Conservation (phyloP, 805 yeast genomes). For the Isabelozyma gotoi region DNA sequence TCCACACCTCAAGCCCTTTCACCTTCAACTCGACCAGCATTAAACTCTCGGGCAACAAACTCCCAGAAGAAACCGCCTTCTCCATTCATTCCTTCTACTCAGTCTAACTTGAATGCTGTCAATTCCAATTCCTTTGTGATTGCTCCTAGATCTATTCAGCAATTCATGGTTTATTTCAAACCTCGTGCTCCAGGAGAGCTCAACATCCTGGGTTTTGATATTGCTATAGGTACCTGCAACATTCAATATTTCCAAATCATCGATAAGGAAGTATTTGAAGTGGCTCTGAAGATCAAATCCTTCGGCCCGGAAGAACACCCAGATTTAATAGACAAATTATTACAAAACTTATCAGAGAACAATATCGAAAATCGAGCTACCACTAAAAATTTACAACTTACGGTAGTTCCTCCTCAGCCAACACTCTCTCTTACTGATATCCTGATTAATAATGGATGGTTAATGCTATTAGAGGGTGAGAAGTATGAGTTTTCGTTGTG, state of each 20-base stretch:
- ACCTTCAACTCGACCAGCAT: neutral
- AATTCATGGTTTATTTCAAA: slow-evolving; percentile 44
- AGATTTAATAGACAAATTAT: slow-evolving; percentile 9
- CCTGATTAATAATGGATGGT: slow-evolving; percentile 60
- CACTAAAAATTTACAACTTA: slow-evolving; percentile 23
- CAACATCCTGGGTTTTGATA: slow-evolving; percentile 49
- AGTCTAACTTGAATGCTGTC: neutral
- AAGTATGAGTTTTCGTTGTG: slow-evolving; percentile 46
- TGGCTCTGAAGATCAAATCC: slow-evolving; percentile 8
- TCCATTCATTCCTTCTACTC: slow-evolving; percentile 19
- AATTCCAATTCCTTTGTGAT: slow-evolving; percentile 7
- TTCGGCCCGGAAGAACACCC: slow-evolving; percentile 6
- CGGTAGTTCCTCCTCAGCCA: slow-evolving; percentile 56
- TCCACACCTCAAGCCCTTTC: slow-evolving; percentile 1
- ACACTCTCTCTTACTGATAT: slow-evolving; percentile 50
- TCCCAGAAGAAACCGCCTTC: slow-evolving; percentile 10
- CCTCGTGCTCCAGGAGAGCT: slow-evolving; percentile 52
- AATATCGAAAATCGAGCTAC: slow-evolving; percentile 14
- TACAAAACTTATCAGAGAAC: slow-evolving; percentile 24
- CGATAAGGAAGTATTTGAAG: slow-evolving; percentile 21
- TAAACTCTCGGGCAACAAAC: neutral
- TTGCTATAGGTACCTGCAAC: slow-evolving; percentile 52
- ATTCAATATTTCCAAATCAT: slow-evolving; percentile 45
- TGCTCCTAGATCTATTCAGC: slow-evolving; percentile 27
- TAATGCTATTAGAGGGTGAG: slow-evolving; percentile 83